Percentiles rank a stretch among this genome's conserved stretches.
These are phyloP conservation scores for Termitomyces sp. DNA, from an alignment of 768 basidiomycete genomes.

Conservation along the genomic window DNA sequence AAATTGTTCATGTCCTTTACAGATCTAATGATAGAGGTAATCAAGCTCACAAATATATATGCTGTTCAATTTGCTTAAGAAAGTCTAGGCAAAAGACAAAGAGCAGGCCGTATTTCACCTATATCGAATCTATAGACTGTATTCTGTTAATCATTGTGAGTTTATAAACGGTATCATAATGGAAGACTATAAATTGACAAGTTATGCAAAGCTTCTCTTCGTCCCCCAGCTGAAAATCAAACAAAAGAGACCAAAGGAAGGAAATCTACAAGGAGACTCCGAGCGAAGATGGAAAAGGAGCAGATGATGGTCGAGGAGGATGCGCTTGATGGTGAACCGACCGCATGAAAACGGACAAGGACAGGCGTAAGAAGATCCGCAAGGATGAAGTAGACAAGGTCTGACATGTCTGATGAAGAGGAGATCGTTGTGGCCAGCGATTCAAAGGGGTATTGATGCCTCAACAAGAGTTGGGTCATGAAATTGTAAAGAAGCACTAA, in stretches of 20 bases:
- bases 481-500: neutral
- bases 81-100: slow-evolving; percentile 69
- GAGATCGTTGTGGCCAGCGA: too few relatives aligned
- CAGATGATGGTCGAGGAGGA: neutral
- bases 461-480: neutral
- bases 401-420: neutral
- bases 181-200: neutral
- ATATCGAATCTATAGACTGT: slow-evolving; percentile 69
- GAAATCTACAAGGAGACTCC: slow-evolving; percentile 34
- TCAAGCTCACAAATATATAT: slow-evolving; percentile 6
- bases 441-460: neutral
- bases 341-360: neutral
- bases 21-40: slow-evolving; percentile 85
- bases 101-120: slow-evolving; percentile 91
- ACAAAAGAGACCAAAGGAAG: slow-evolving; percentile 41
- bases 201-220: too few relatives aligned
- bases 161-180: slow-evolving; percentile 9
- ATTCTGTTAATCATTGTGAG: slow-evolving; percentile 57
- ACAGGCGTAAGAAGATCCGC: neutral
- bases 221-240: slow-evolving; percentile 36
- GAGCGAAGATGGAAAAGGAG: slow-evolving; percentile 12
- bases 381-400: neutral
- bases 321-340: neutral
- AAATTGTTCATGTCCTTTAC: slow-evolving; percentile 3
- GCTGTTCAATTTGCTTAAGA: neutral